Evolutionary conservation across 2,329 filamentous ascomycete genomes (phyloP).

Genomic region (Tympanopsis confertula): DNA sequence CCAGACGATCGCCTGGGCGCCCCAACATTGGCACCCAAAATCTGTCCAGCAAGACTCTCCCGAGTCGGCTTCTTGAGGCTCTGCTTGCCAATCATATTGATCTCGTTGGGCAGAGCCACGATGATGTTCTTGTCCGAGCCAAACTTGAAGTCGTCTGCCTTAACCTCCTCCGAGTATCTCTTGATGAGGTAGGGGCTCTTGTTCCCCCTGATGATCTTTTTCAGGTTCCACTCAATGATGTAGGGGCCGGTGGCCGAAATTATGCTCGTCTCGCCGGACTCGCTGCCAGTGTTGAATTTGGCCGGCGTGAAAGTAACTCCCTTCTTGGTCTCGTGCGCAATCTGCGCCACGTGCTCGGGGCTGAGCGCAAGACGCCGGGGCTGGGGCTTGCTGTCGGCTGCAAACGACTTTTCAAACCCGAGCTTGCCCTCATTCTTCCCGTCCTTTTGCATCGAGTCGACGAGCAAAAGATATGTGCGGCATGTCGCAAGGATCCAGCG

Average conservation of each 20-base stretch:
- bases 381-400: slow-evolving; percentile 85
- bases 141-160: slow-evolving; percentile 97
- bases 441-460: slow-evolving; percentile 79
- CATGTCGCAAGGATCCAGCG: slow-evolving; percentile 96
- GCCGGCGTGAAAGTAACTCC: slow-evolving; percentile 81
- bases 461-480: slow-evolving; percentile 83
- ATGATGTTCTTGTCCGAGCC: slow-evolving; percentile 97
- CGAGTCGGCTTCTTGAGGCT: slow-evolving; percentile 78
- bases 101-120: slow-evolving; percentile 89
- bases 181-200: slow-evolving; percentile 94
- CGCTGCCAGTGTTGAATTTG: slow-evolving; percentile 82
- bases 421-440: slow-evolving; percentile 97
- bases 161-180: slow-evolving; percentile 87
- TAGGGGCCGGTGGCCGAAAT: slow-evolving; percentile 94
- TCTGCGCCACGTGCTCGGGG: slow-evolving; percentile 88
- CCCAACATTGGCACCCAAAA: slow-evolving; percentile 22
- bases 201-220: slow-evolving; percentile 69
- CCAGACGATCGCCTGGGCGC: slow-evolving; percentile 27
- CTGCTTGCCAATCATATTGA: slow-evolving; percentile 89
- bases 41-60: slow-evolving; percentile 74
- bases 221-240: slow-evolving; percentile 90
- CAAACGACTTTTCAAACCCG: slow-evolving; percentile 90
- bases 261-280: slow-evolving; percentile 77
- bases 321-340: slow-evolving; percentile 87
- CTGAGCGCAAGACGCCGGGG: slow-evolving; percentile 80